These are phyloP conservation scores for Penicillium ucsense DNA, from an alignment of 495 filamentous ascomycete species.

Conservation along the genomic window DNA sequence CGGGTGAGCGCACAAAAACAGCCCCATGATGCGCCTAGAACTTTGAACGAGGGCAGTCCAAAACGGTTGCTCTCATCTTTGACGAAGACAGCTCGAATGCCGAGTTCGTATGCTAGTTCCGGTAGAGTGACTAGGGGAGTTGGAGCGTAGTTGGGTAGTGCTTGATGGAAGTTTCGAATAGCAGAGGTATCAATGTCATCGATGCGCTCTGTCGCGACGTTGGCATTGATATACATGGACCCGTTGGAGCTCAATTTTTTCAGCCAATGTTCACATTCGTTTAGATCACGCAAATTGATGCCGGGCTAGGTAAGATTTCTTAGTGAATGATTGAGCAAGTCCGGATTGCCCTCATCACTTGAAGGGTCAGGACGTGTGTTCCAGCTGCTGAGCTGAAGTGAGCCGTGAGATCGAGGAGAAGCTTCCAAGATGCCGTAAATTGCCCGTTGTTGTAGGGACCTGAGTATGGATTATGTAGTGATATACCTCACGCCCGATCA, in stretches of 20 bases:
- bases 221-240: constrained; percentile 24
- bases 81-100: constrained; percentile 42
- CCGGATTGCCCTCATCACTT: too few relatives aligned
- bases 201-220: constrained; percentile 12
- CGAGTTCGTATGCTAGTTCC: constrained; percentile 44
- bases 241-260: constrained; percentile 11
- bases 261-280: too few relatives aligned
- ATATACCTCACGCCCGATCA: too few relatives aligned
- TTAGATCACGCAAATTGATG: background rate
- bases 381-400: too few relatives aligned
- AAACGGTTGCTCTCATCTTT: constrained; percentile 52
- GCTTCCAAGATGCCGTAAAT: too few relatives aligned
- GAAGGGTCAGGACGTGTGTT: too few relatives aligned
- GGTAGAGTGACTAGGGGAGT: constrained; percentile 44
- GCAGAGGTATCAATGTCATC: constrained; percentile 6
- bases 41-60: constrained; percentile 66
- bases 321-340: too few relatives aligned
- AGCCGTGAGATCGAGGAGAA: too few relatives aligned
- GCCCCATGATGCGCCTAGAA: constrained; percentile 69
- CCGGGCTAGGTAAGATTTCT: background rate
- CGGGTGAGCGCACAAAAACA: constrained; percentile 44
- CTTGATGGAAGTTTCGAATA: constrained; percentile 36
- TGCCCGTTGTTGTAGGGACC: too few relatives aligned
- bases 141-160: constrained; percentile 38
- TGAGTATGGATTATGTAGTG: too few relatives aligned